Evolutionary conservation across 805 yeast genomes (phyloP), one percentile per base, ranked within the genome.

Genomic region (Saturnispora sekii): DNA sequence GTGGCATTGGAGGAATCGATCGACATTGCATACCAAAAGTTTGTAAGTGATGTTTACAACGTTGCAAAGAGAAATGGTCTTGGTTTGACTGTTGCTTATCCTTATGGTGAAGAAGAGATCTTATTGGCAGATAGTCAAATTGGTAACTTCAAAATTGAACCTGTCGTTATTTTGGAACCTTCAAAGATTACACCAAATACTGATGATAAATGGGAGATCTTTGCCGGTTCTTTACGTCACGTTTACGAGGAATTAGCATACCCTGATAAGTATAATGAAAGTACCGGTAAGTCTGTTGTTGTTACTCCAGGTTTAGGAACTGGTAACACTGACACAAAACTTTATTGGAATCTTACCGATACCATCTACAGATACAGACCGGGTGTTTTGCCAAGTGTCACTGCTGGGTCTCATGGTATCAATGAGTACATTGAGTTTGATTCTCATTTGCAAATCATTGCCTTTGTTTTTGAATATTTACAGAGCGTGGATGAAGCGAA

Each of bases 281-380:
- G 43, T 18, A 43, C 38, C 4, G 45, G 41, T 2, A 41, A 66
- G 14, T 44, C 51, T 3, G 53, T 70, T 12, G 53, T 73, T 35
- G 73, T 77, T 10, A 70, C 83, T 1, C 86, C 87, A 1, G 68
- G 75, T 31, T 58, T 81, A 35, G 74, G 77, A 69, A 69, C 84
- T 2, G 88, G 81, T 10, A 81, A 81, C 59, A 81, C 88, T 5
- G 89, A 82, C 55, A 81, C 87, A 3, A 64, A 67, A 45, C 66
- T 71, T 53, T 82, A 78, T 62, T 79, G 85, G 86, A 57, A 63
- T 39, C 64, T 82, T 53, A 73, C 82, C 2, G 58, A 66, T 29
- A 69, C 79, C 54, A 78, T 82, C 44, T 82, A 68, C 64, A 69
- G 88, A 48, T 79, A 70, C 58, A 65, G 69, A 32, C 81, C 84